Evolutionary conservation across 2,329 filamentous ascomycete species (phyloP).

Genomic region (Alternaria dauci): DNA sequence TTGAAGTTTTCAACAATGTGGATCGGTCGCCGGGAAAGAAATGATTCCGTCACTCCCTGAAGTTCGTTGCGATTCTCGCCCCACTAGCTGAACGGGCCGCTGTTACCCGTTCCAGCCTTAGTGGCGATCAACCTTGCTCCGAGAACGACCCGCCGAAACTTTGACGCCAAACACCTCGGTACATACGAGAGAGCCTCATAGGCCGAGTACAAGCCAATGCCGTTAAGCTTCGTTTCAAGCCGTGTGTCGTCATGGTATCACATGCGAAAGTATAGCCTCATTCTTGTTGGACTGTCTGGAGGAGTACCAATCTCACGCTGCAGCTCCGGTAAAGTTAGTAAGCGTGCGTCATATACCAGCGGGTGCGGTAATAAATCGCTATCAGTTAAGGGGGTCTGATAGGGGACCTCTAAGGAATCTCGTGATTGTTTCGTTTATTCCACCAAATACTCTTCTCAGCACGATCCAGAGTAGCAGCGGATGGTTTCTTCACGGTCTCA

Average conservation of each 20-base stretch:
- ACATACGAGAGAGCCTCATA: not conserved
- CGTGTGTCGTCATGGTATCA: slow-evolving; percentile 2
- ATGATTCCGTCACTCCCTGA: slow-evolving; percentile 14
- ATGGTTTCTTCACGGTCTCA: not conserved
- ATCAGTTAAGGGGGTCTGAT: not conserved
- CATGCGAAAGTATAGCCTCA: slow-evolving; percentile 30
- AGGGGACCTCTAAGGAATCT: not conserved
- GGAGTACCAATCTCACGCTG: not conserved
- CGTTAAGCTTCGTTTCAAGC: not conserved
- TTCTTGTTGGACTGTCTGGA: not conserved
- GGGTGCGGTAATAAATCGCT: not conserved
- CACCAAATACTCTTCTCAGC: not conserved
- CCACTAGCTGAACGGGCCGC: slow-evolving; percentile 11
- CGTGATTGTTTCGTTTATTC: not conserved
- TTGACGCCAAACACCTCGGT: not conserved
- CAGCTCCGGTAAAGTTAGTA: not conserved
- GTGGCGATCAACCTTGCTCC: slow-evolving; percentile 7
- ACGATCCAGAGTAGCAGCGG: not conserved
- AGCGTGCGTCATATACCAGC: not conserved
- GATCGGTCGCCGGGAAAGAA: slow-evolving; percentile 24
- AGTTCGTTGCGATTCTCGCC: slow-evolving; percentile 12
- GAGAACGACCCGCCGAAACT: not conserved
- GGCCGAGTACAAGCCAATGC: not conserved
- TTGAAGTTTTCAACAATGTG: slow-evolving; percentile 22
- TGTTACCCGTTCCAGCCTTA: slow-evolving; percentile 14